These are phyloP conservation scores for Saccharomycopsis fodiens DNA, from an alignment of 805 yeast genomes.

Conservation along the genomic window DNA sequence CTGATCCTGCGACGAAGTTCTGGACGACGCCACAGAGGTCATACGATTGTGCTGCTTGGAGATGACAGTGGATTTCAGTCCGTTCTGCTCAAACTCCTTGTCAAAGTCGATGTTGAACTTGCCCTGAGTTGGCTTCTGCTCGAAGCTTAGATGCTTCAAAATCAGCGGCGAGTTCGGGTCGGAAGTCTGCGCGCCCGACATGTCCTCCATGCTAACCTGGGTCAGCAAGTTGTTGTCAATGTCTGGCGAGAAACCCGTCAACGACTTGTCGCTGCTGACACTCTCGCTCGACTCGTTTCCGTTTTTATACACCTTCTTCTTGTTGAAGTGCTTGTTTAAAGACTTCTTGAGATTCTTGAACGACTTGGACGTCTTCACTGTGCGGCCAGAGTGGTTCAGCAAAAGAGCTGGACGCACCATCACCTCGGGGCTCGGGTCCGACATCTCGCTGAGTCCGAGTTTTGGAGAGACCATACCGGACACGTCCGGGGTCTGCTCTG, in stretches of 20 bases:
- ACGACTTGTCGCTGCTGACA: conserved; percentile 16
- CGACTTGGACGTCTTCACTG: conserved; percentile 12
- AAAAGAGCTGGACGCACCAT: background rate
- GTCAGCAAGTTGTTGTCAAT: conserved; percentile 3
- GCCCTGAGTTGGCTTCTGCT: background rate
- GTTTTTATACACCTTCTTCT: conserved; percentile 10
- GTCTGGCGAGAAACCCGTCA: conserved; percentile 19
- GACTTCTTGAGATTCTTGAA: conserved; percentile 17
- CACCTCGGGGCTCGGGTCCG: no score
- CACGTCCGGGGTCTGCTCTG: background rate
- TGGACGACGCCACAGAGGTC: conserved; percentile 22
- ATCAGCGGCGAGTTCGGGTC: conserved; percentile 3
- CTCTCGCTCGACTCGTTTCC: conserved; percentile 11
- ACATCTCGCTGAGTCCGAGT: background rate
- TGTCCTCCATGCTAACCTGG: conserved; percentile 2
- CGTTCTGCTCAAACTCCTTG: conserved; percentile 5
- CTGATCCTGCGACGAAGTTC: conserved; percentile 18
- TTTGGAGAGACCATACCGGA: background rate
- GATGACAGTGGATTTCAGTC: background rate
- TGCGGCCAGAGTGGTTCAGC: background rate
- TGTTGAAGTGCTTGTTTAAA: conserved; percentile 12
- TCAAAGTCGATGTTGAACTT: conserved; percentile 17
- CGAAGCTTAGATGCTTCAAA: conserved; percentile 15
- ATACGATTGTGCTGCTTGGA: conserved; percentile 11
- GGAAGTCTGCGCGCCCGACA: conserved; percentile 2